These are phyloP conservation scores for Blastocystis sp. DNA, from an alignment of 352 stramenopile genomes.

Conservation along the genomic window DNA sequence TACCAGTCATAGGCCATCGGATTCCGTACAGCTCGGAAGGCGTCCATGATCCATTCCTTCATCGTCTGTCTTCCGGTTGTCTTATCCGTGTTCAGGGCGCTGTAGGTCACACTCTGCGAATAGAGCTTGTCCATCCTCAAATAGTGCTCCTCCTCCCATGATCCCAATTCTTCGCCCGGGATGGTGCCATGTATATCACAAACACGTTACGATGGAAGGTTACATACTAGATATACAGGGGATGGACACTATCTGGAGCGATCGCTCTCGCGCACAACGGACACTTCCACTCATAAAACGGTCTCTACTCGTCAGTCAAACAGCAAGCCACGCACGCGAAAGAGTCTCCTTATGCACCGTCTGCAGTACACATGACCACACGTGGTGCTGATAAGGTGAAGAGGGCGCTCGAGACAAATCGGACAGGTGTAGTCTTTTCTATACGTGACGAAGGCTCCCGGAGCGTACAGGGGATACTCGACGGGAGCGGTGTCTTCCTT, in stretches of 20 bases:
- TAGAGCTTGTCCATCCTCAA: not conserved
- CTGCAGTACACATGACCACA: conserved; percentile 57
- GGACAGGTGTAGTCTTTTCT: conserved; percentile 48
- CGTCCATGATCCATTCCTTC: not conserved
- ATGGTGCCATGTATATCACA: not conserved
- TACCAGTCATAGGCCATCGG: not conserved
- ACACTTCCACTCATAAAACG: conserved; percentile 54
- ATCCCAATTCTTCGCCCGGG: too few relatives aligned
- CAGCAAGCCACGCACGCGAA: not conserved
- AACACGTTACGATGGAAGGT: not conserved
- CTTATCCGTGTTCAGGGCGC: not conserved
- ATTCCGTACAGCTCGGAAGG: not conserved
- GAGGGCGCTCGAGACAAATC: conserved; percentile 39
- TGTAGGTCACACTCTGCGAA: not conserved
- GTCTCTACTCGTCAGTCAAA: conserved; percentile 2
- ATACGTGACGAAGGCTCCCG: not conserved
- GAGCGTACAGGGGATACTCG: not conserved
- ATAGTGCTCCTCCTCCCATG: too few relatives aligned
- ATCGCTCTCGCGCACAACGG: conserved; percentile 17
- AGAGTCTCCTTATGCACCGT: conserved; percentile 31
- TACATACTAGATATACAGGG: conserved; percentile 20
- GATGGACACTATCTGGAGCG: not conserved
- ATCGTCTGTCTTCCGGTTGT: not conserved
- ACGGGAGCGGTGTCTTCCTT: not conserved
- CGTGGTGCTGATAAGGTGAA: conserved; percentile 3